phyloP scores from a whole-genome alignment of 495 filamentous ascomycete species.

The Cenococcum geophilum region DNA sequence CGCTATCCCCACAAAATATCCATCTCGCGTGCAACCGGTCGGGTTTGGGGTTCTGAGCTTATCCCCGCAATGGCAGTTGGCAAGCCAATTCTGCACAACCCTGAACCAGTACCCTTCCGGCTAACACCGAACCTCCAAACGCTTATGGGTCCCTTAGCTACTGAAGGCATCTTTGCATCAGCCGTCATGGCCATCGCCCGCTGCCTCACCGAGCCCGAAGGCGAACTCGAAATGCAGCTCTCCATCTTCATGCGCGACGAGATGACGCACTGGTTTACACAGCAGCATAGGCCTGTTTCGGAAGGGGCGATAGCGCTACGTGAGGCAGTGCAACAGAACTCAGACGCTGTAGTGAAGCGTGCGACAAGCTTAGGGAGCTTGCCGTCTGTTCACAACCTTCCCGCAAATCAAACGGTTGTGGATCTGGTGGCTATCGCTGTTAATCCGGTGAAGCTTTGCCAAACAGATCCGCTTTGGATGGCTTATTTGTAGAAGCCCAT shows the following conservation, averaged over 20 bases:
- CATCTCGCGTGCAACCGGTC: constrained; percentile 81
- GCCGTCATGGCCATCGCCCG: constrained; percentile 93
- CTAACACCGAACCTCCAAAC: constrained; percentile 94
- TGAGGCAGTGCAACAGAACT: constrained; percentile 81
- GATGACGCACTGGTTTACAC: constrained; percentile 95
- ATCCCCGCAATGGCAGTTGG: constrained; percentile 72
- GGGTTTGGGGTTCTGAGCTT: constrained; percentile 93
- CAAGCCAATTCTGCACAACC: constrained; percentile 86
- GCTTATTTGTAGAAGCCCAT: constrained; percentile 62
- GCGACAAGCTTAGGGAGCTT: constrained; percentile 71
- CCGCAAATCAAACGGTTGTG: constrained; percentile 93
- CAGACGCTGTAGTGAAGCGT: constrained; percentile 82
- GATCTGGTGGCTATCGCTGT: constrained; percentile 81
- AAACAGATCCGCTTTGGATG: constrained; percentile 95
- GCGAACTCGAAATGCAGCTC: constrained; percentile 86
- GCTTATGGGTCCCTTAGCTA: constrained; percentile 88
- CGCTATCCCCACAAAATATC: constrained; percentile 92
- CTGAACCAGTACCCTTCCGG: constrained; percentile 92
- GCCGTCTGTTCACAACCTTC: constrained; percentile 53
- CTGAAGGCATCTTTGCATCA: constrained; percentile 87
- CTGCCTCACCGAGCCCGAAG: constrained; percentile 82
- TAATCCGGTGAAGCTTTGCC: constrained; percentile 75
- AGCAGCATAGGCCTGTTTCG: constrained; percentile 59
- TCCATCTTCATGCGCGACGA: constrained; percentile 93
- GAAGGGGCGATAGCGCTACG: constrained; percentile 61